phyloP scores from a whole-genome alignment of 805 yeast genomes.

The Suhomyces prunicola region DNA sequence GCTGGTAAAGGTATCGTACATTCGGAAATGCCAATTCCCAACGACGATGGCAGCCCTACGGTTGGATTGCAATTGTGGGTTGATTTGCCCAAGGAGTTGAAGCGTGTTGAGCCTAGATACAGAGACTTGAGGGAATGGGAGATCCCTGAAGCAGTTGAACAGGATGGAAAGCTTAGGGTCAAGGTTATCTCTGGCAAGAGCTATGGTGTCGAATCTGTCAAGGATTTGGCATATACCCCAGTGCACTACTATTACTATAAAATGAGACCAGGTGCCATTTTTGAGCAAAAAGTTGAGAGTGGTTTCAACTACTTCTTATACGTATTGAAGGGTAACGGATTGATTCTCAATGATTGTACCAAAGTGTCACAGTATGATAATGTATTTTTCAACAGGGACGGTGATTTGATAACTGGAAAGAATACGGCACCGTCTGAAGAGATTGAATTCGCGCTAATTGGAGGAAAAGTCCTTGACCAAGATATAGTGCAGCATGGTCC shows the following conservation, averaged over 20 bases:
- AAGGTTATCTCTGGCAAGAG: constrained; percentile 76
- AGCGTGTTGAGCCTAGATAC: constrained; percentile 68
- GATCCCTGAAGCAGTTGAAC: constrained; percentile 65
- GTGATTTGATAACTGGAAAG: constrained; percentile 50
- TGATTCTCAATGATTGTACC: constrained; percentile 45
- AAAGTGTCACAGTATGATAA: constrained; percentile 45
- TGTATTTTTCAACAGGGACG: constrained; percentile 67
- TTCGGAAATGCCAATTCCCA: constrained; percentile 75
- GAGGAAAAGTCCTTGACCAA: constrained; percentile 73
- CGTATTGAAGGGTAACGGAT: constrained; percentile 54
- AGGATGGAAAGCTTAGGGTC: constrained; percentile 58
- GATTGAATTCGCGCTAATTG: constrained; percentile 67
- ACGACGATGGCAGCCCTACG: constrained; percentile 41
- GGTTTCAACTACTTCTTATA: constrained; percentile 71
- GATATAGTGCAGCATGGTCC: constrained; percentile 86
- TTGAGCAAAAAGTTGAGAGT: constrained; percentile 55
- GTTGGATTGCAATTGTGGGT: constrained; percentile 87
- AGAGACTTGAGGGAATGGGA: constrained; percentile 70
- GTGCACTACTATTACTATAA: constrained; percentile 67
- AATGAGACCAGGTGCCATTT: constrained; percentile 62
- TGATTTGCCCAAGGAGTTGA: constrained; percentile 65
- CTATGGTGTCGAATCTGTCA: constrained; percentile 69
- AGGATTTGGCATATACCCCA: constrained; percentile 80
- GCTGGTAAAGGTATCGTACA: constrained; percentile 88
- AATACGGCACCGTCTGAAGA: constrained; percentile 12